Evolutionary conservation across 1,284 basidiomycete genomes (phyloP), one percentile per base, ranked within the genome.

Genomic region (Austroboletus novae-zelandiae): DNA sequence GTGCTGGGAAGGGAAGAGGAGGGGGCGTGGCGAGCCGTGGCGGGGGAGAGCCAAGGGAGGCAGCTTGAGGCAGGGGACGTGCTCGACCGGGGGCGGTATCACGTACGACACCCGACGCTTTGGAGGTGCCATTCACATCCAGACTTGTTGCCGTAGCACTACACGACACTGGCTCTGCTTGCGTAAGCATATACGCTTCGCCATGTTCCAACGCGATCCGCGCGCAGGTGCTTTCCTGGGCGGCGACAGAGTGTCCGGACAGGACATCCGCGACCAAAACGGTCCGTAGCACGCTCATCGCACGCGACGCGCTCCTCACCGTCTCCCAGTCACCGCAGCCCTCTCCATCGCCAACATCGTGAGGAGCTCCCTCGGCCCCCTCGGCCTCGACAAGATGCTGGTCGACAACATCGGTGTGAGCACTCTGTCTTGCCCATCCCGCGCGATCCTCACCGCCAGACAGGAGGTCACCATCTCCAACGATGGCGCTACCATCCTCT

Each of bases 391-490:
- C 70, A 97, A 97, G 74, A 95, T 99, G 95, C 80, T 98, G 45
- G 96, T 99, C 27, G 96, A 99, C 71, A 97, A 98, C 73, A 96
- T 99, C 62, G 97, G 97, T 61, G 91, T 92, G 63, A 62, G 86
- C 69, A 18, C 25, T 1, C 34, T 29, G 10, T 50, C 31, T 31
- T 3, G n/a, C 35, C 13, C 15, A 15, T 9, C 35, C 29, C 30
- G 7, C 41, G 23, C 34, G 40, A 47, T 49, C 45, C 43, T 50
- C 52, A 62, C 48, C 30, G 20, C 39, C 46, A 17, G 43, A 7
- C 56, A 94, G 90, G 97, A 99, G 79, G 95, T 99, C 40, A 99
- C 96, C 36, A 99, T 99, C 70, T 98, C 96, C 51, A 99, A 99
- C 73, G 97, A 99, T 74, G 97, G 97, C 45, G 97, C 97, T 23